Conservation (phyloP, 2,329 filamentous ascomycete genomes). For the Ophiostoma australiae region DNA sequence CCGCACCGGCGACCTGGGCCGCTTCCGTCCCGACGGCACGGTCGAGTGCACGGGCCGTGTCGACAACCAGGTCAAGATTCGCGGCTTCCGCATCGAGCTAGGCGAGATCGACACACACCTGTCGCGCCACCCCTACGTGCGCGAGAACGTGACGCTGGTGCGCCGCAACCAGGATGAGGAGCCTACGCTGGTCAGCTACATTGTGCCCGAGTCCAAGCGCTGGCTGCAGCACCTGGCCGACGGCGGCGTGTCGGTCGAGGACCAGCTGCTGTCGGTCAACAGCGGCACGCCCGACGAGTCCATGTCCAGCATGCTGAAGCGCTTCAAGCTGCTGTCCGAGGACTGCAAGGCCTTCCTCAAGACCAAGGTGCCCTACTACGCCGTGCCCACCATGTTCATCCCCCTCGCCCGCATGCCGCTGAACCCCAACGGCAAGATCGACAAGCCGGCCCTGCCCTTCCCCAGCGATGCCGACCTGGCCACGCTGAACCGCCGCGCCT, state of each 20-base stretch:
- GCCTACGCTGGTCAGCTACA: constrained; percentile 79
- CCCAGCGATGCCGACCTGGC: constrained; percentile 58
- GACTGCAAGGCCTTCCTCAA: constrained; percentile 50
- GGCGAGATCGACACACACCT: constrained; percentile 87
- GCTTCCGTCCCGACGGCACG: constrained; percentile 63
- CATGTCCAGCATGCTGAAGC: constrained; percentile 23
- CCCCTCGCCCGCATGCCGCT: constrained; percentile 54
- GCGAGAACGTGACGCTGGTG: constrained; percentile 81
- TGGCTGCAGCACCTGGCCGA: constrained; percentile 59
- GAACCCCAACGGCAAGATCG: constrained; percentile 77
- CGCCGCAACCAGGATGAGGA: constrained; percentile 81
- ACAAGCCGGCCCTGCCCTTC: constrained; percentile 74
- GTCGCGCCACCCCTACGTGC: constrained; percentile 66
- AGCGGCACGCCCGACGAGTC: constrained; percentile 41
- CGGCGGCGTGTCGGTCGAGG: constrained; percentile 42
- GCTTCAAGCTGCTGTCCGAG: constrained; percentile 24
- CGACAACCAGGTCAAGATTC: constrained; percentile 82
- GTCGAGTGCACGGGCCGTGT: constrained; percentile 71
- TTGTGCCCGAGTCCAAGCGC: constrained; percentile 70
- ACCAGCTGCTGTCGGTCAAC: constrained; percentile 51
- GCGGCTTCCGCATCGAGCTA: constrained; percentile 92
- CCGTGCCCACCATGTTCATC: constrained; percentile 70
- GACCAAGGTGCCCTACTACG: constrained; percentile 66
- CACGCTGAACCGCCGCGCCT: constrained; percentile 27
- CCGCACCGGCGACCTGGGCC: constrained; percentile 78